Base-by-base conservation (phyloP, 2,329 filamentous ascomycete genomes). In the Phaeomoniella chlamydospora region DNA sequence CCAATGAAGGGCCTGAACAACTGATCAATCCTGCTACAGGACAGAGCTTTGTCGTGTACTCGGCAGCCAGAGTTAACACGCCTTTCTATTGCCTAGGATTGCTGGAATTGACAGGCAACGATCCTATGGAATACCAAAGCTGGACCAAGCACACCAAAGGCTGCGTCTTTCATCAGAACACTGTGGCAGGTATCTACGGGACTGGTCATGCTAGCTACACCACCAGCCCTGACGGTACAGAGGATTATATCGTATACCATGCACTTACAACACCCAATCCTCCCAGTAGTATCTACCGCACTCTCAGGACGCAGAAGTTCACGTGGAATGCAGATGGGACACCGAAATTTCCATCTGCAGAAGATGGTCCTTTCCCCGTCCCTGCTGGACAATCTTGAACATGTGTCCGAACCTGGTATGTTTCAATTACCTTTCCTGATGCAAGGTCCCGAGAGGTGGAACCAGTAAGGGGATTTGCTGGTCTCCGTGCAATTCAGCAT, bases 181-280 rank as follows among this genome's bases (percentile, higher is more conserved):
- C 62, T 1, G 42, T 46, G 4, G 58, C 59, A 31, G 39, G 55
- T 18, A 61, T 60, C 1, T 68, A 64, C 42, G 65, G 64, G 1
- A 64, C 68, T 3, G 65, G 66, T 0, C 65, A 68, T 42, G 65
- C 65, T 13, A 67, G 62, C 41, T 70, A 67, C 40, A 60, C 57
- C 4, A 65, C 57, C 37, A 64, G 68, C 44, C n/a, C n/a, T n/a
- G n/a, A n/a, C n/a, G 61, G 57, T 0, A 57, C 34, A 1, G 60
- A 69, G 47, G 52, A 64, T 37, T 70, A 62, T 62, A 63, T 70
- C 34, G 59, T 68, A n/a, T 70, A 69, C 46, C 65, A 68, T 46
- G 66, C 64, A 6, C 68, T 68, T 63, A 41, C 47, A 19, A 56
- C 67, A 44, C 53, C 52, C 16, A 59, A 57, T 33, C 61, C 65